phyloP scores from a whole-genome alignment of 352 stramenopile genomes.

The Elongisporangium anandrum region DNA sequence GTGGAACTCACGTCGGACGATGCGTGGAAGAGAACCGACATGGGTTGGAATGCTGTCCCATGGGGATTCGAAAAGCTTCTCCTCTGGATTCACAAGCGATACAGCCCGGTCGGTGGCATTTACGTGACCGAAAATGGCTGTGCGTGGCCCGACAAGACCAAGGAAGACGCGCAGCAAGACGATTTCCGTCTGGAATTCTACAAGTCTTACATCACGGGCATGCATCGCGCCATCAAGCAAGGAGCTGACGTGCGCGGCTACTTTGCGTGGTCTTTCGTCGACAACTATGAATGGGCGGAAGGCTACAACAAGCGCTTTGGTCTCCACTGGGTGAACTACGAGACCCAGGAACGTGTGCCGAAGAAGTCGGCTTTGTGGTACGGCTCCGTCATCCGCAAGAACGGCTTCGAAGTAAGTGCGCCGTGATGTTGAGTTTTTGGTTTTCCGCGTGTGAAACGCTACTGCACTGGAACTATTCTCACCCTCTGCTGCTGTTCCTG shows the following conservation, averaged over 20 bases:
- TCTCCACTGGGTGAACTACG: constrained; percentile 56
- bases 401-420: constrained; percentile 14
- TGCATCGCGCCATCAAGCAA: constrained; percentile 38
- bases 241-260: constrained; percentile 76
- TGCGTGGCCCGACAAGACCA: constrained; percentile 53
- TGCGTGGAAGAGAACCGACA: constrained; percentile 68
- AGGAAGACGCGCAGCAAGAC: constrained; percentile 77
- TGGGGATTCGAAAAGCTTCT: constrained; percentile 88
- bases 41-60: constrained; percentile 74
- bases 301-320: constrained; percentile 65
- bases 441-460: neutral
- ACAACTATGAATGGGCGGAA: constrained; percentile 92
- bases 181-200: constrained; percentile 77
- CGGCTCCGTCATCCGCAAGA: constrained; percentile 37
- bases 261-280: constrained; percentile 89
- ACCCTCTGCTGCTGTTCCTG: neutral
- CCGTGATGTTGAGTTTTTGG: neutral
- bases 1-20: constrained; percentile 38
- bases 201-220: constrained; percentile 74
- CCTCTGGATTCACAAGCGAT: constrained; percentile 87
- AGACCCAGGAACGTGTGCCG: constrained; percentile 59
- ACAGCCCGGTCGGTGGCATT: constrained; percentile 66
- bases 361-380: constrained; percentile 69
- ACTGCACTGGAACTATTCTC: neutral
- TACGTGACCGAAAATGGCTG: constrained; percentile 93